Base-by-base conservation (phyloP, 495 filamentous ascomycete genomes). In the Penicillium bovifimosum region DNA sequence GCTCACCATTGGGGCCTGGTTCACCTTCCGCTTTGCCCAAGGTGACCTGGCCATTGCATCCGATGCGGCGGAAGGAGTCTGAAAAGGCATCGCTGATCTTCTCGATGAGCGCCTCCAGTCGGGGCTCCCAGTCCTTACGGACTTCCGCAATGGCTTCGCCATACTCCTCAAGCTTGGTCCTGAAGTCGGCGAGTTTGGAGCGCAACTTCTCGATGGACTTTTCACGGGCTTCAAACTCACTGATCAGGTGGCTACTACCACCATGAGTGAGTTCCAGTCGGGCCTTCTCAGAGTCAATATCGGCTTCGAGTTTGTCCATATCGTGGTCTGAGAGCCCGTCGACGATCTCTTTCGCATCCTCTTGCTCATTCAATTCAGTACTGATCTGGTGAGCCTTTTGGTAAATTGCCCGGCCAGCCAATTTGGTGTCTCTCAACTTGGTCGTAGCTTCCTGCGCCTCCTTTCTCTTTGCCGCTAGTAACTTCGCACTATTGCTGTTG, bases 51-150 rank as follows among this genome's bases (percentile, higher is more conserved):
- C 93, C 93, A n/a, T 91, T 93, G 63, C 92, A 96, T 50, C 85
- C 89, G 64, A 98, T 97, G 65, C 91, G 87, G 57, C 84, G 80
- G 65, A 98, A 96, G 58, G 91, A 96, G 58, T 90, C 81, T 1
- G 84, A 81, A 62, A 97, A 97, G 2, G 91, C 91, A 20, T 87
- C 83, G 61, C 87, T 95, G 66, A 98, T 96, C 61, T 83, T 83
- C 32, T 71, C 69, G 35, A 96, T 77, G 14, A 97, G 77, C 8
- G 71, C 73, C 56, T 97, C 91, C 16, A 98, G 76, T 59, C 79
- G 68, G 0, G 93, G 95, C 64, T 97, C 93, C 90, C 90, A 98
- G 32, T 71, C 62, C 2, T 64, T 66, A 28, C 80, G 70, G 31
- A 89, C 62, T 44, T 81, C 77, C 4, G 68, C 54, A 53, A 90